Base-by-base conservation (phyloP, 805 yeast genomes). In the Wickerhamiella sergipiensis region DNA sequence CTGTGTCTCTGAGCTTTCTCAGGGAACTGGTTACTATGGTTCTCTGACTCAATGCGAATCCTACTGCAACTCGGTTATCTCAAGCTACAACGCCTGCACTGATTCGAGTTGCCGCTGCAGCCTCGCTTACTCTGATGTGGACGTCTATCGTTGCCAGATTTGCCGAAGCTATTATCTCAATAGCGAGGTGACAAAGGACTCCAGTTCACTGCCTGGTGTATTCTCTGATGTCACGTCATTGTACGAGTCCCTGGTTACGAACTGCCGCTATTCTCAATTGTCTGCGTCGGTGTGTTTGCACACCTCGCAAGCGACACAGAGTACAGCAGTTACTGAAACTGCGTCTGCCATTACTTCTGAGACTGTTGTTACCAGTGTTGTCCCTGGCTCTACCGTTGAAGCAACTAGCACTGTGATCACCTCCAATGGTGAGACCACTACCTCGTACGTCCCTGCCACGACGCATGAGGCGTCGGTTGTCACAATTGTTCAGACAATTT, bases 141-240 rank as follows among this genome's bases (percentile, higher is more conserved):
- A 19, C 45, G 17, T 53, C 3, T 49, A 46, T 42, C 54, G 52
- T 43, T 53, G 56, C 39, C 53, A 51, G 36, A 47, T 49, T 6
- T 54, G 57, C 43, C 50, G 57, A 5, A 46, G 45, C 15, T 54
- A 52, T 47, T 54, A 54, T 51, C 9, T 21, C 12, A 46, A 48
- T 15, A 48, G 52, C 5, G 29, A 48, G 13, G 45, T 53, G 21
- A 47, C 48, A 12, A 15, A 33, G 1, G n/a, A 15, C 6, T 46
- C 45, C 12, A 50, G 52, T n/a, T 22, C 51, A 15, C 19, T 46
- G 13, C 49, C 56, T 8, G 29, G 48, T 5, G 55, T 45, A 6
- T 29, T 54, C 9, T 39, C 50, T 1, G 47, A 49, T 18, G 54
- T 48, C n/a, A 47, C 52, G 2, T 33, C 49, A 1, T 43, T 51